Evolutionary conservation across 768 basidiomycete genomes (phyloP).

Genomic region (Multifurca ochricompacta): DNA sequence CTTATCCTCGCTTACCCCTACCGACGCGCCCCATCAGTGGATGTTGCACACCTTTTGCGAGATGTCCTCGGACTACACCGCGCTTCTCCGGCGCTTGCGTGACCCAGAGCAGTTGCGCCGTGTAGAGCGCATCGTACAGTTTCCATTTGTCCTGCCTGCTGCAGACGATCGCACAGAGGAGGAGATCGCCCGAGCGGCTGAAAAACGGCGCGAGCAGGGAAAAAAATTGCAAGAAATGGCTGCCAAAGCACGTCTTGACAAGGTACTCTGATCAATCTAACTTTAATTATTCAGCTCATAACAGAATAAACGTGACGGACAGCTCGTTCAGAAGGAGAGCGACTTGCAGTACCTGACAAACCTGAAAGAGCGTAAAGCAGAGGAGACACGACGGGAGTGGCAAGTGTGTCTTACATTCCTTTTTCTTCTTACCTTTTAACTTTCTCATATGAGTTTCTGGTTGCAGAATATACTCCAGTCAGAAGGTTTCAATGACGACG

Average conservation of each 20-base stretch:
- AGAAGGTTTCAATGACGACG: slow-evolving; percentile 74
- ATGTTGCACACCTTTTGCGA: slow-evolving; percentile 85
- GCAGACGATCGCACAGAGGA: slow-evolving; percentile 87
- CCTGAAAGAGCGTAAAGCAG: slow-evolving; percentile 53
- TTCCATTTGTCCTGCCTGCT: slow-evolving; percentile 61
- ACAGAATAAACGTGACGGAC: neutral
- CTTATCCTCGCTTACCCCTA: neutral
- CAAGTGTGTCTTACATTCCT: slow-evolving; percentile 33
- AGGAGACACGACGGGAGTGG: slow-evolving; percentile 71
- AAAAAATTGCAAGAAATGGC: slow-evolving; percentile 86
- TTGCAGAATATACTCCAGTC: slow-evolving; percentile 48
- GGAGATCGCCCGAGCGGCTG: slow-evolving; percentile 67
- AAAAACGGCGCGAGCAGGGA: slow-evolving; percentile 81
- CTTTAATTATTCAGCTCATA: neutral
- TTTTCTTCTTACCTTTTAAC: neutral
- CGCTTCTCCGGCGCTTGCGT: slow-evolving; percentile 56
- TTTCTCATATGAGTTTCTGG: neutral
- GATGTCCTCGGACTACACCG: slow-evolving; percentile 69
- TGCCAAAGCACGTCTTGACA: slow-evolving; percentile 76
- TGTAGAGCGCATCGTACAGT: slow-evolving; percentile 73
- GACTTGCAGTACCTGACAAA: slow-evolving; percentile 59
- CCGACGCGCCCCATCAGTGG: slow-evolving; percentile 46
- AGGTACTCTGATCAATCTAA: slow-evolving; percentile 39
- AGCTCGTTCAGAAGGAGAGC: slow-evolving; percentile 71
- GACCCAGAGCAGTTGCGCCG: slow-evolving; percentile 58